Conservation (phyloP, 1,139 yeast genomes). For the Hansenula anomala region DNA sequence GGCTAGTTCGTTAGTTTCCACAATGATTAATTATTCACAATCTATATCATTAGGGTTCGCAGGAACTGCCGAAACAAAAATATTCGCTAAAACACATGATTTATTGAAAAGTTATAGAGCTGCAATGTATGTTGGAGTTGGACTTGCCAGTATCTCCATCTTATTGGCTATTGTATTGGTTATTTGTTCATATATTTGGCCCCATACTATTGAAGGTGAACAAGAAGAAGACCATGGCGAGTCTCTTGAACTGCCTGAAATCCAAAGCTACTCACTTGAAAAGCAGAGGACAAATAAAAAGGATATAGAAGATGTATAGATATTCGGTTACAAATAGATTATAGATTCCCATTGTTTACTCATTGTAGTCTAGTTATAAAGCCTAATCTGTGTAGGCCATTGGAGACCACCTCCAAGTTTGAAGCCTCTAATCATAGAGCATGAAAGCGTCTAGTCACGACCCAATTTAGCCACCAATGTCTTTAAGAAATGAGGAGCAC, state of each 20-base stretch:
- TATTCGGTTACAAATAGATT: no score
- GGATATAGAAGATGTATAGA: no score
- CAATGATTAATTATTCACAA: conserved; percentile 50
- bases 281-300: no score
- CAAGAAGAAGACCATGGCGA: not conserved
- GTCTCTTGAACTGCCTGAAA: not conserved
- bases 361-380: no score
- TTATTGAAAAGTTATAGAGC: conserved; percentile 36
- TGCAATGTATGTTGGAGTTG: conserved; percentile 35
- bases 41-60: conserved; percentile 49
- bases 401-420: no score
- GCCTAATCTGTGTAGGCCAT: no score
- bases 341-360: no score
- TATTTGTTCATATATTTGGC: conserved; percentile 1
- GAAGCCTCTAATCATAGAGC: no score
- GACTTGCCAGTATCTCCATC: conserved; percentile 23
- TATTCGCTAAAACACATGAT: conserved; percentile 22
- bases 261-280: no score
- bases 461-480: no score
- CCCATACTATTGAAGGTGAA: not conserved
- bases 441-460: no score
- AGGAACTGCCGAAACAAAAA: conserved; percentile 41
- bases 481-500: no score
- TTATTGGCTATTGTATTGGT: conserved; percentile 8
- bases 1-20: conserved; percentile 54